These are phyloP conservation scores for Pichia terricola DNA, from an alignment of 1,139 yeast species.

Conservation along the genomic window DNA sequence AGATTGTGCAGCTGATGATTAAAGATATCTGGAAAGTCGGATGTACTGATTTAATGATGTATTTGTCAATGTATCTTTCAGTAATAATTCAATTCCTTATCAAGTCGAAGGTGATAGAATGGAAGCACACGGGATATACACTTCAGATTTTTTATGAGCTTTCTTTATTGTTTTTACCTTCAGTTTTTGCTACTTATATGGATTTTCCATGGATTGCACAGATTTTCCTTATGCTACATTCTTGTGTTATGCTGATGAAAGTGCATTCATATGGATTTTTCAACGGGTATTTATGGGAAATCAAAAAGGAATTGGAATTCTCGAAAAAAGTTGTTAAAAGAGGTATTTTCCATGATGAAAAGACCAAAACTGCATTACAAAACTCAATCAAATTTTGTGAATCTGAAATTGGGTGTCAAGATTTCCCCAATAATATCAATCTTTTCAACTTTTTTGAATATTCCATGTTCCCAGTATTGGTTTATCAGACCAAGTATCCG, in stretches of 20 bases:
- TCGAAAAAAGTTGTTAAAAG: slow-evolving; percentile 29
- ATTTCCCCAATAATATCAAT: slow-evolving; percentile 69
- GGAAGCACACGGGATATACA: slow-evolving; percentile 56
- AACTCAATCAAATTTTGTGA: slow-evolving; percentile 52
- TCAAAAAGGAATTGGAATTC: slow-evolving; percentile 44
- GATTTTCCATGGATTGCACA: slow-evolving; percentile 80
- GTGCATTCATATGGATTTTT: slow-evolving; percentile 85
- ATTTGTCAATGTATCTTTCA: slow-evolving; percentile 48
- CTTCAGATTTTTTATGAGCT: slow-evolving; percentile 51
- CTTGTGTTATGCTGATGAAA: slow-evolving; percentile 83
- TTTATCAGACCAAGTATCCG: slow-evolving; percentile 73
- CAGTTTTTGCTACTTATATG: slow-evolving; percentile 41
- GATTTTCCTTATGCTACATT: slow-evolving; percentile 71
- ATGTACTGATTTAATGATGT: slow-evolving; percentile 62
- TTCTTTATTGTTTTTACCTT: slow-evolving; percentile 34
- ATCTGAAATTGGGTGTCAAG: slow-evolving; percentile 50
- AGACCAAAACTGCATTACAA: slow-evolving; percentile 27
- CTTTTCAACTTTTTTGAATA: slow-evolving; percentile 58
- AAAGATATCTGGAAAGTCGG: slow-evolving; percentile 56
- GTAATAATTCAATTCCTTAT: slow-evolving; percentile 46
- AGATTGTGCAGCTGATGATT: slow-evolving; percentile 41
- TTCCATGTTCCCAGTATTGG: slow-evolving; percentile 87
- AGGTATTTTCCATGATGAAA: slow-evolving; percentile 16
- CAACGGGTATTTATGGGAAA: slow-evolving; percentile 78
- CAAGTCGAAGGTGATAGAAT: slow-evolving; percentile 33